A percentile compares a stretch with the other conserved stretches of the same genome.
Conservation (phyloP, 2,329 filamentous ascomycete species). For the Colletotrichum zoysiae region DNA sequence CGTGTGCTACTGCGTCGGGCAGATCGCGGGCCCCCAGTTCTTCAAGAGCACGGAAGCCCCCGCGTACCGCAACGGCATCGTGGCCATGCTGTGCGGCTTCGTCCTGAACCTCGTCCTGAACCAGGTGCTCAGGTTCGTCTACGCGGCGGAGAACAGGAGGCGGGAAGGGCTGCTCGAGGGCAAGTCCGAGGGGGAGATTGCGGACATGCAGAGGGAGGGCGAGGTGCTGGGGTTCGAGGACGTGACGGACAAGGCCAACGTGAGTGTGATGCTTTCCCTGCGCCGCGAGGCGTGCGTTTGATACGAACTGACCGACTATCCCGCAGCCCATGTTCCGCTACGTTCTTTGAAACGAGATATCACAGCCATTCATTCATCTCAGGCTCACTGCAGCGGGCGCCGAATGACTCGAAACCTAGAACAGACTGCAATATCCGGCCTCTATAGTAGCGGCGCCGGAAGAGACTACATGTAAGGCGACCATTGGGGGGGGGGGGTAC, state of each 20-base stretch:
- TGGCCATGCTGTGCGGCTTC: slow-evolving; percentile 34
- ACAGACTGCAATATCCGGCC: not conserved
- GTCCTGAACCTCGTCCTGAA: slow-evolving; percentile 33
- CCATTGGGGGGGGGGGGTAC: no score
- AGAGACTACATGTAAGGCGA: no score
- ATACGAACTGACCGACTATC: not conserved
- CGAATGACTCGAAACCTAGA: not conserved
- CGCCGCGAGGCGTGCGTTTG: not conserved
- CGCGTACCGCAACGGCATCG: slow-evolving; percentile 36
- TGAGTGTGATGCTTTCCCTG: not conserved
- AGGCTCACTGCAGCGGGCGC: no score
- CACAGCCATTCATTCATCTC: no score
- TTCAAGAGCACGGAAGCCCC: slow-evolving; percentile 45
- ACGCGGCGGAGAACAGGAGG: slow-evolving; percentile 31
- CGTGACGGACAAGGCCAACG: slow-evolving; percentile 53
- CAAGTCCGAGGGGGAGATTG: slow-evolving; percentile 33
- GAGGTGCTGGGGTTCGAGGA: slow-evolving; percentile 51
- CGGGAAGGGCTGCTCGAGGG: slow-evolving; percentile 29
- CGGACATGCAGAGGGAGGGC: slow-evolving; percentile 34
- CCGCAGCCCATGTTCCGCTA: slow-evolving; percentile 39
- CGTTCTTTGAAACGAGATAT: not conserved
- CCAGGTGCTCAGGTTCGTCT: slow-evolving; percentile 27
- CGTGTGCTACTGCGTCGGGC: slow-evolving; percentile 48
- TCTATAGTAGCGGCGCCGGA: no score
- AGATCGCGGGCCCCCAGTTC: slow-evolving; percentile 50